Percentiles rank a stretch among this genome's conserved stretches.
These are phyloP conservation scores for Candida sakaeoensis DNA, from an alignment of 805 yeast species.

Conservation along the genomic window DNA sequence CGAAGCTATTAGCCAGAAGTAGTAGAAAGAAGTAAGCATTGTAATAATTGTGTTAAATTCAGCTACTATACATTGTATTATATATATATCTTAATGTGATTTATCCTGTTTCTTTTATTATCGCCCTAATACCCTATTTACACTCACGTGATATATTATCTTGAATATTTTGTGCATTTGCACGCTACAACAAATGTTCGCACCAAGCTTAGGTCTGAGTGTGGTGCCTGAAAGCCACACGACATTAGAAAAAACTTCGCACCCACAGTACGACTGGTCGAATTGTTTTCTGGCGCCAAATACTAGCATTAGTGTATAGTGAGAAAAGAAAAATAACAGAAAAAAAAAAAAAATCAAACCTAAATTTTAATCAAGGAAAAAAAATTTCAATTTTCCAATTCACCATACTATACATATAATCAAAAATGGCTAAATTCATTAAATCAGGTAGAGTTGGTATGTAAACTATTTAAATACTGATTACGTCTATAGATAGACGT, in stretches of 20 bases:
- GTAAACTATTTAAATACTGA: conserved; percentile 26
- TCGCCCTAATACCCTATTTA: conserved; percentile 5
- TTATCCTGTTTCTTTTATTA: not conserved
- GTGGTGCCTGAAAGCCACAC: not conserved
- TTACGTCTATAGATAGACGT: not conserved
- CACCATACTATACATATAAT: conserved; percentile 17
- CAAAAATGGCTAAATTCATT: conserved; percentile 94
- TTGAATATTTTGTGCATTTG: not conserved
- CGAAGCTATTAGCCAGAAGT: conserved; percentile 58
- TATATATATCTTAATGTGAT: not conserved
- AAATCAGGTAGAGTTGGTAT: conserved; percentile 99
- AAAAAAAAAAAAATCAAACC: not conserved
- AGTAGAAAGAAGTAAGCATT: conserved; percentile 36
- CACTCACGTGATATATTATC: not conserved
- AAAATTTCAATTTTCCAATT: conserved; percentile 8
- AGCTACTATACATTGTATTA: not conserved
- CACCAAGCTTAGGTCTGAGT: not conserved
- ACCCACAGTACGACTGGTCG: not conserved
- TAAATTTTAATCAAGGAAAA: conserved; percentile 1
- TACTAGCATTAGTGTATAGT: too few relatives aligned
- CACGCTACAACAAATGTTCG: not conserved
- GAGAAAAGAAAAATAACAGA: not conserved
- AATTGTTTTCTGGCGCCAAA: not conserved
- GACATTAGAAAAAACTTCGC: not conserved
- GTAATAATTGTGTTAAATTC: conserved; percentile 1